Conservation (phyloP, 257 asterid species). For the Ophiorrhiza pumila region DNA sequence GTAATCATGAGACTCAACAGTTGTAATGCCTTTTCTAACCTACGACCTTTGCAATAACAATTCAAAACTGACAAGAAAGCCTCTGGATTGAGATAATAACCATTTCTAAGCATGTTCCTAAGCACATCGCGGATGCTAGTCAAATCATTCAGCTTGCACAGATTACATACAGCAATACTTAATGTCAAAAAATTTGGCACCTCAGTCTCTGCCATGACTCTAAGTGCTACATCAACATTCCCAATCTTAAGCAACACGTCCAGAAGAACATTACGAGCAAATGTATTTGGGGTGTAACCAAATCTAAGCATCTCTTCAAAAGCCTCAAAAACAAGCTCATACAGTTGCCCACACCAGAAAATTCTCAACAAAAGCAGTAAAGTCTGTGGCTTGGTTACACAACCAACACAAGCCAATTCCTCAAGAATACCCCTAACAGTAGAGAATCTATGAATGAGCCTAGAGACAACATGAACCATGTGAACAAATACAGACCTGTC, state of each 20-base stretch:
- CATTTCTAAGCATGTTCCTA: constrained; percentile 42
- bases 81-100: constrained; percentile 55
- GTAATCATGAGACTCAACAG: constrained; percentile 53
- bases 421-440: constrained; percentile 44
- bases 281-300: constrained; percentile 67
- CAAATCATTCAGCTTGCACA: constrained; percentile 58
- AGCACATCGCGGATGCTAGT: constrained; percentile 40
- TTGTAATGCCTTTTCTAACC: constrained; percentile 54
- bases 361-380: constrained; percentile 69
- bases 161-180: constrained; percentile 57
- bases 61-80: constrained; percentile 52
- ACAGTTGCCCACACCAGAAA: constrained; percentile 66
- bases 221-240: constrained; percentile 47
- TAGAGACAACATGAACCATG: constrained; percentile 56
- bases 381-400: constrained; percentile 51
- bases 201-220: constrained; percentile 39
- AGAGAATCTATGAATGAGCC: constrained; percentile 39
- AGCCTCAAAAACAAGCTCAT: constrained; percentile 52
- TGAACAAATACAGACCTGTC: constrained; percentile 45
- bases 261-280: constrained; percentile 48
- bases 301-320: constrained; percentile 40
- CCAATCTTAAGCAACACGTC: constrained; percentile 60
- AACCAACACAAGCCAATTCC: constrained; percentile 48
- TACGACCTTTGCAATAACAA: constrained; percentile 50
- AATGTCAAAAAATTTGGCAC: constrained; percentile 67